Conservation (phyloP, 495 filamentous ascomycete genomes). For the Penicillium odoratum region DNA sequence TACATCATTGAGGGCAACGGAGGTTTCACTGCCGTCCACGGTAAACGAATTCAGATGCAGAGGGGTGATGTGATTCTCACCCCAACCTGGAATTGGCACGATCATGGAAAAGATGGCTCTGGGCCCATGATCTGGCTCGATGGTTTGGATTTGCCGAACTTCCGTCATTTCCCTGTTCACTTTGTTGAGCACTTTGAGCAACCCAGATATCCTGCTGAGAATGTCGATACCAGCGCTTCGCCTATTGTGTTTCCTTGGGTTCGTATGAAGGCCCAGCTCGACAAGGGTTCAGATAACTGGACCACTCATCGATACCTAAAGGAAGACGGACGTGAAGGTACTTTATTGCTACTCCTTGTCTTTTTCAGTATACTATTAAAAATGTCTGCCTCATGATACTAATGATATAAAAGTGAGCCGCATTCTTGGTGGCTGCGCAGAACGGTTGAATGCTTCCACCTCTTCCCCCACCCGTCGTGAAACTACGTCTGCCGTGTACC, state of each 20-base stretch:
- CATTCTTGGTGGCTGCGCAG: slow-evolving; percentile 41
- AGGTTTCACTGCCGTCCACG: slow-evolving; percentile 41
- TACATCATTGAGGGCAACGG: slow-evolving; percentile 53
- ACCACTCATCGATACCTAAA: not conserved
- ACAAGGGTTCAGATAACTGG: slow-evolving; percentile 28
- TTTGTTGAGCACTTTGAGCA: slow-evolving; percentile 31
- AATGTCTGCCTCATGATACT: slow-evolving; percentile 17
- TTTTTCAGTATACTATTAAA: not conserved
- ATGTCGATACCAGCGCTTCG: slow-evolving; percentile 35
- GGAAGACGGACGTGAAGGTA: not conserved
- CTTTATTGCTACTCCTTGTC: not conserved
- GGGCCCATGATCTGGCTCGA: slow-evolving; percentile 57
- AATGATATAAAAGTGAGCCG: slow-evolving; percentile 25
- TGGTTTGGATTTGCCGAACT: slow-evolving; percentile 35
- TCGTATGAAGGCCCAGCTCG: slow-evolving; percentile 35
- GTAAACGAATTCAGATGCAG: slow-evolving; percentile 36
- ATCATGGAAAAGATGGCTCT: slow-evolving; percentile 46
- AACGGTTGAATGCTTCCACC: slow-evolving; percentile 16
- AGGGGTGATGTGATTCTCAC: slow-evolving; percentile 54
- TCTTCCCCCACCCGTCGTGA: slow-evolving; percentile 27
- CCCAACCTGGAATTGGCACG: slow-evolving; percentile 53
- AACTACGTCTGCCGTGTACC: slow-evolving; percentile 45
- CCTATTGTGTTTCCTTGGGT: slow-evolving; percentile 46
- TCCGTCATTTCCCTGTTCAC: not conserved
- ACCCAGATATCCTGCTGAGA: slow-evolving; percentile 41